Evolutionary conservation across 179 eudicot species (phyloP), one percentile per base, ranked within the genome.

Genomic region (Silene noctiflora): DNA sequence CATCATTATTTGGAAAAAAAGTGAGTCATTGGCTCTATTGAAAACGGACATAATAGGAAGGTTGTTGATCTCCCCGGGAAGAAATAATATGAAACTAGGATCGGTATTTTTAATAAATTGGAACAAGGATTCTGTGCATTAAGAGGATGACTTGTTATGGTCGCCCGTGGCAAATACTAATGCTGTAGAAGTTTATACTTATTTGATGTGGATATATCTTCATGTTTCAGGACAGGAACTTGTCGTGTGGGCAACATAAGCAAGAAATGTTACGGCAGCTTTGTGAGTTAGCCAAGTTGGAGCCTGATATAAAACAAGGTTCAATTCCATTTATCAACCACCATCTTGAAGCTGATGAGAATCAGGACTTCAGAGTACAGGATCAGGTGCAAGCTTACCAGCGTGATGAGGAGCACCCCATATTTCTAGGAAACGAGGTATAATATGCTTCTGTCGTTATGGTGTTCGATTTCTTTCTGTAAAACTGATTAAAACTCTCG

Each of bases 251-350:
- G 72, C 78, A 83, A 76, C 87, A 92, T 83, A 92, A 89, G 73
- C 90, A 87, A 66, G 96, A 94, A 76, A 84, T 94, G 69, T 80
- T 90, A 71, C 42, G 21, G 70, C 98, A 94, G 83, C 97, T 94
- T 72, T 84, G 91, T 39, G 84, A 84, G 70, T 76, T 94, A 84
- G 89, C 89, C 6, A 90, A 90, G 80, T 71, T 78, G 11, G 94
- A 90, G 75, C 84, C 90, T 29, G 65, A 53, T 69, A 65, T 80
- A 24, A 55, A 66, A 53, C 85, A 79, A 67, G 84, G 86, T 51
- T 51, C 61, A 22, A 79, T 77, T 72, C 71, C 81, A 66, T 35
- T 55, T 67, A 46, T 42, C 24, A 78, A 67, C 51, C 67, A 76
- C 75, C 86, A 79, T 27, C 24, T 74, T 19, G 73, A 63, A 7